These are phyloP conservation scores for Fusarium globosum DNA, from an alignment of 2,329 filamentous ascomycete species.

Conservation along the genomic window DNA sequence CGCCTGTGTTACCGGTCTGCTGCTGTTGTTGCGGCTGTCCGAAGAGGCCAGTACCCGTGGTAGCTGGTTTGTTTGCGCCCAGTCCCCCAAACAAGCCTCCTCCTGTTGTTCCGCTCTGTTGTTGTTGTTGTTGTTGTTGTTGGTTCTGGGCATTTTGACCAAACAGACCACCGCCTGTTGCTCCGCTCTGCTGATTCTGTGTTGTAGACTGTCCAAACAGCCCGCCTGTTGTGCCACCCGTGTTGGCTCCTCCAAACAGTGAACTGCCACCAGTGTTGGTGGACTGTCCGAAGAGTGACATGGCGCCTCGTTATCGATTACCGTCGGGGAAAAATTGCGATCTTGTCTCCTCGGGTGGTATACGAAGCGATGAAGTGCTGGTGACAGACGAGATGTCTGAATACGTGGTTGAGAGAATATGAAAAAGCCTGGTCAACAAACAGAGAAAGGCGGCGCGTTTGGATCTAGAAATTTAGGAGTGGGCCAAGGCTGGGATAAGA, in stretches of 20 bases:
- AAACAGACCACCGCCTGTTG: slow-evolving; percentile 42
- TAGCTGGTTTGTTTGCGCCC: slow-evolving; percentile 40
- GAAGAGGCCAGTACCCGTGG: slow-evolving; percentile 41
- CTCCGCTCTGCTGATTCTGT: slow-evolving; percentile 41
- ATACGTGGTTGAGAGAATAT: slow-evolving; percentile 25
- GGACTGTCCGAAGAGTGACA: slow-evolving; percentile 52
- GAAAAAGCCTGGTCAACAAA: slow-evolving; percentile 33
- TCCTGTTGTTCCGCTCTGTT: slow-evolving; percentile 37
- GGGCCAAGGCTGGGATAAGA: slow-evolving; percentile 42
- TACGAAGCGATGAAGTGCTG: slow-evolving; percentile 9
- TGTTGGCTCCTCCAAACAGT: slow-evolving; percentile 44
- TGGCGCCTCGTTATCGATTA: slow-evolving; percentile 33
- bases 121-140: slow-evolving; percentile 18
- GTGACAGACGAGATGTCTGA: slow-evolving; percentile 26
- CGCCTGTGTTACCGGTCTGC: slow-evolving; percentile 32
- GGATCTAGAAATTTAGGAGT: slow-evolving; percentile 48
- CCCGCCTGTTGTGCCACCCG: slow-evolving; percentile 42
- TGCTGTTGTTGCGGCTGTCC: slow-evolving; percentile 39
- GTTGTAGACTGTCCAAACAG: slow-evolving; percentile 48
- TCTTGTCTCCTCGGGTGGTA: not conserved
- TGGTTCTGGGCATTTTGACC: slow-evolving; percentile 42
- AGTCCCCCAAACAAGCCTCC: slow-evolving; percentile 50
- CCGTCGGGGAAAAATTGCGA: not conserved
- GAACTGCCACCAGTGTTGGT: slow-evolving; percentile 40
- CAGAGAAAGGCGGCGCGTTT: slow-evolving; percentile 42